Evolutionary conservation across 208 protist genomes (phyloP).

Genomic region (Trypanosoma conorhini): DNA sequence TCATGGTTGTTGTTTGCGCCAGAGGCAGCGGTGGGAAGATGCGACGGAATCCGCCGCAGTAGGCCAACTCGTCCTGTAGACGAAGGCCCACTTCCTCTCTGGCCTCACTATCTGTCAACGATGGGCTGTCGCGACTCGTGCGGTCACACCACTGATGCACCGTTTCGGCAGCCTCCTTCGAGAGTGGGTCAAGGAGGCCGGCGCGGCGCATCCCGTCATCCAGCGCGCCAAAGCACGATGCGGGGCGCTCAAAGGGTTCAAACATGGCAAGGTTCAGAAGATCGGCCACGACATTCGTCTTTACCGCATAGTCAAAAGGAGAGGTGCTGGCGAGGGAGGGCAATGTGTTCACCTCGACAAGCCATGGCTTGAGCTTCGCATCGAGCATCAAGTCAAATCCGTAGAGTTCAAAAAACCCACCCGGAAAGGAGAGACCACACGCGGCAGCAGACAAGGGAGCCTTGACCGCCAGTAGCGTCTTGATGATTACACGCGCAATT

Average conservation of each 20-base stretch:
- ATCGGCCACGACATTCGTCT: constrained; percentile 86
- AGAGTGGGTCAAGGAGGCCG: constrained; percentile 23
- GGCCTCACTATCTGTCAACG: constrained; percentile 26
- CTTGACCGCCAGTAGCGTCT: constrained; percentile 68
- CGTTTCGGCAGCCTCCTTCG: constrained; percentile 9
- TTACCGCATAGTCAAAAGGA: constrained; percentile 84
- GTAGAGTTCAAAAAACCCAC: constrained; percentile 89
- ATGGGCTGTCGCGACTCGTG: background rate
- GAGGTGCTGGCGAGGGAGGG: constrained; percentile 90
- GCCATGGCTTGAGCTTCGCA: constrained; percentile 55
- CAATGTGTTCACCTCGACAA: constrained; percentile 93
- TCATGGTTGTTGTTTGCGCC: background rate
- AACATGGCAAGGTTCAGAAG: constrained; percentile 86
- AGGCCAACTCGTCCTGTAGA: constrained; percentile 66
- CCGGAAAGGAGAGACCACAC: constrained; percentile 30
- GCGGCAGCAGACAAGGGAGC: constrained; percentile 30
- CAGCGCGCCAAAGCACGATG: constrained; percentile 17
- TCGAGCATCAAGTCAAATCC: constrained; percentile 94
- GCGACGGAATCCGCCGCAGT: constrained; percentile 75
- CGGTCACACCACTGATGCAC: constrained; percentile 16
- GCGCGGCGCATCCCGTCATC: background rate
- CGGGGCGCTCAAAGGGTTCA: constrained; percentile 68
- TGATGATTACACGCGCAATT: constrained; percentile 73
- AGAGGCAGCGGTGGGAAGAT: constrained; percentile 70
- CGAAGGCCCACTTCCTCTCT: constrained; percentile 49